These are phyloP conservation scores for Thelephora ganbajun DNA, from an alignment of 768 basidiomycete genomes.

Conservation along the genomic window DNA sequence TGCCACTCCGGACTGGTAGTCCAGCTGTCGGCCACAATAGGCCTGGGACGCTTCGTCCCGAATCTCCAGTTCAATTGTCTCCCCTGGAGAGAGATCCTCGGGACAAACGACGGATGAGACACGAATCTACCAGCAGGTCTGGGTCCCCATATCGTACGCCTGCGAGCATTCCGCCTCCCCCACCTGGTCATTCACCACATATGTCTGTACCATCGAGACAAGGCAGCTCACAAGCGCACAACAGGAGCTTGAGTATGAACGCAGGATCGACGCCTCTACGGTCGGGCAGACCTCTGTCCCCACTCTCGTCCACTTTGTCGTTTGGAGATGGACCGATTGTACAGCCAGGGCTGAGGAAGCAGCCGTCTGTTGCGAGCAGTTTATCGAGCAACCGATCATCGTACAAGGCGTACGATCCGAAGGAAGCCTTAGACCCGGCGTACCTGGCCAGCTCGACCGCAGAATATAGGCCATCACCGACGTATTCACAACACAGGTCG, in stretches of 20 bases:
- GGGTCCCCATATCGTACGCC: not conserved
- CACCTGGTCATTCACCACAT: not conserved
- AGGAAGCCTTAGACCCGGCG: constrained; percentile 14
- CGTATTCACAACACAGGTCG: constrained; percentile 5
- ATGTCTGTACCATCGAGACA: constrained; percentile 4
- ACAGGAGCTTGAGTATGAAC: constrained; percentile 16
- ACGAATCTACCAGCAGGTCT: not conserved
- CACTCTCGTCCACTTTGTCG: constrained; percentile 1
- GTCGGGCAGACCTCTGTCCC: constrained; percentile 11
- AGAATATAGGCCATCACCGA: too few species aligned
- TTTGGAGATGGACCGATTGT: constrained; percentile 1
- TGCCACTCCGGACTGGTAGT: constrained; percentile 6
- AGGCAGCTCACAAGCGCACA: constrained; percentile 5
- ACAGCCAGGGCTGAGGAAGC: constrained; percentile 10
- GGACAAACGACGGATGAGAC: not conserved
- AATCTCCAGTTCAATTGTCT: too few species aligned
- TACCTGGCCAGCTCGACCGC: constrained; percentile 12
- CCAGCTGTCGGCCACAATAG: not conserved
- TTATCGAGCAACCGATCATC: constrained; percentile 11
- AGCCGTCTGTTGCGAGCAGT: constrained; percentile 9
- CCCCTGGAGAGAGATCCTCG: not conserved
- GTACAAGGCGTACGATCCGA: constrained; percentile 13
- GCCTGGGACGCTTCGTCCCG: too few species aligned
- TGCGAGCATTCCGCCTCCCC: not conserved
- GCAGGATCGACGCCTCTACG: constrained; percentile 15